phyloP scores from a whole-genome alignment of 352 stramenopile genomes.

The Globisporangium spiculum region DNA sequence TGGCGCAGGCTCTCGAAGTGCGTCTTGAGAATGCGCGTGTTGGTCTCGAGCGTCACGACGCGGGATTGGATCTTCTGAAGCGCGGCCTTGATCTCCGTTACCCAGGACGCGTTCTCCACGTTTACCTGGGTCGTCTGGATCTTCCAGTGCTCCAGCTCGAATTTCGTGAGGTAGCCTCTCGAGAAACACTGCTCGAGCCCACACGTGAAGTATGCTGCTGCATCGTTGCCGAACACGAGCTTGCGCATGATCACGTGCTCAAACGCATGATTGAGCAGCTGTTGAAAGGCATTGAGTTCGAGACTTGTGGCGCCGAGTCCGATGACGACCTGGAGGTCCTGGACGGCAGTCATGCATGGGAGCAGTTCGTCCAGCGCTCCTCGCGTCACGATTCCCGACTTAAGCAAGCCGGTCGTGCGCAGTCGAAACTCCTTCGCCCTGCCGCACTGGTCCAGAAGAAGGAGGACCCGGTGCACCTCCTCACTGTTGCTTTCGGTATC shows the following conservation, averaged over 20 bases:
- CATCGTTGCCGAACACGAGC: background rate
- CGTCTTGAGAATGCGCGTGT: background rate
- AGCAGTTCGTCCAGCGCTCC: background rate
- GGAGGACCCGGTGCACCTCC: background rate
- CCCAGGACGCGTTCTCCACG: background rate
- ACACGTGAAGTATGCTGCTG: background rate
- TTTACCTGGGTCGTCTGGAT: background rate
- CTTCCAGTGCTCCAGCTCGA: background rate
- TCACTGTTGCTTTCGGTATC: background rate
- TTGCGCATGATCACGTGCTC: background rate
- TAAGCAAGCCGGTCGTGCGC: background rate
- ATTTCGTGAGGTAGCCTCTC: background rate
- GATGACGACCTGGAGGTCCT: background rate
- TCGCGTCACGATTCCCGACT: background rate
- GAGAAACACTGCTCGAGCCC: background rate
- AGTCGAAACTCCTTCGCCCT: background rate
- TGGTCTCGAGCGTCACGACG: background rate
- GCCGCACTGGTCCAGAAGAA: background rate
- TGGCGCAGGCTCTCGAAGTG: background rate
- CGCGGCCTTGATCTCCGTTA: background rate
- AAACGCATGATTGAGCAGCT: background rate
- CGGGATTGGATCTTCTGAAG: background rate
- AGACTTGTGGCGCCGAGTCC: background rate
- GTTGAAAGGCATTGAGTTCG: background rate
- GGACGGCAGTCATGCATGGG: background rate